Percentiles rank a stretch among this genome's conserved stretches.
Evolutionary conservation across 768 basidiomycete species (phyloP).

Genomic region (Tulasnella sp.): DNA sequence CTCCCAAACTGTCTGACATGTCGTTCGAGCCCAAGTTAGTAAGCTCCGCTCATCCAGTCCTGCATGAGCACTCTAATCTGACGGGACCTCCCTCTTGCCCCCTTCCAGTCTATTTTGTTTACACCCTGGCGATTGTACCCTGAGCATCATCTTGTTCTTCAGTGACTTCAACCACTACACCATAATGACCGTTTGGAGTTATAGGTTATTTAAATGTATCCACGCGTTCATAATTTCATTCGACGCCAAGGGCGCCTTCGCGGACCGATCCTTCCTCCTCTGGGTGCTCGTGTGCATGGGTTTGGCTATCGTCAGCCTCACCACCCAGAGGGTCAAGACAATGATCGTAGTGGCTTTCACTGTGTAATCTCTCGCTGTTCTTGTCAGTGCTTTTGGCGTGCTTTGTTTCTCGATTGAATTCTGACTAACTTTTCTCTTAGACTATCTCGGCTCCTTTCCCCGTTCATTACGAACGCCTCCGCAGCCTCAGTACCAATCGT

Average conservation of each 20-base stretch:
- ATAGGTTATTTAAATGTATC: constrained; percentile 27
- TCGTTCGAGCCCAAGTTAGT: constrained; percentile 20
- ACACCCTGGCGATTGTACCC: constrained; percentile 25
- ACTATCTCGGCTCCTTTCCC: not conserved
- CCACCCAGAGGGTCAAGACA: constrained; percentile 27
- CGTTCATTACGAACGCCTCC: constrained; percentile 45
- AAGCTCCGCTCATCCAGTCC: constrained; percentile 17
- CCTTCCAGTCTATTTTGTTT: not conserved
- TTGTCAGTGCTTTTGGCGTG: not conserved
- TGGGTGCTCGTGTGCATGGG: constrained; percentile 25
- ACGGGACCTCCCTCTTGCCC: not conserved
- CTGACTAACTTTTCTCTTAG: not conserved
- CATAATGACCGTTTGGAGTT: constrained; percentile 28
- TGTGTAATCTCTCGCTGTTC: constrained; percentile 26
- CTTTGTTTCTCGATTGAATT: constrained; percentile 16
- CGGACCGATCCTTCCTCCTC: constrained; percentile 28
- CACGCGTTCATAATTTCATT: constrained; percentile 34
- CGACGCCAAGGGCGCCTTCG: constrained; percentile 26
- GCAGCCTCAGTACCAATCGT: constrained; percentile 43
- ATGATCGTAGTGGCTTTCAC: constrained; percentile 27
- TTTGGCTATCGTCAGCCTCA: constrained; percentile 25
- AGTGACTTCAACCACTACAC: constrained; percentile 28
- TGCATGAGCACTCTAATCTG: not conserved
- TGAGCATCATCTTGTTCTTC: constrained; percentile 27
- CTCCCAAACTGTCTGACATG: constrained; percentile 26